Conservation (phyloP, 345 rosid species). For the Dipteronia sinensis region DNA sequence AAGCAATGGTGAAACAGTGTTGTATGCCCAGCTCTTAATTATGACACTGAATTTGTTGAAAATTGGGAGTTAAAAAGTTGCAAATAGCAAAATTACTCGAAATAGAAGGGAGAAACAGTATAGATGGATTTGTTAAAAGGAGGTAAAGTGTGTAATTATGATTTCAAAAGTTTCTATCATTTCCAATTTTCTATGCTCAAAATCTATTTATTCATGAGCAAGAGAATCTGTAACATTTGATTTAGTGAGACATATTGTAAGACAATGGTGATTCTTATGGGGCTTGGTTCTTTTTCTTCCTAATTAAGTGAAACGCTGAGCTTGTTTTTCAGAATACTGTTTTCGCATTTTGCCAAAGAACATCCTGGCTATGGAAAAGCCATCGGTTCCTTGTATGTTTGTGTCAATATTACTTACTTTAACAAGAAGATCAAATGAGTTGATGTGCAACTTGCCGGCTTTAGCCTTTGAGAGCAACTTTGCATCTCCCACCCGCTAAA, state of each 20-base stretch:
- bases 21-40: background rate
- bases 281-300: background rate
- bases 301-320: constrained; percentile 6
- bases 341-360: background rate
- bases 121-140: background rate
- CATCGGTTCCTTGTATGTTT: too few species aligned
- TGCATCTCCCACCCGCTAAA: background rate
- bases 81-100: background rate
- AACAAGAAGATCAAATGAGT: background rate
- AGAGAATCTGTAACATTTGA: background rate
- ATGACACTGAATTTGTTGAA: background rate
- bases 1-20: background rate
- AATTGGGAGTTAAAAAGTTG: background rate
- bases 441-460: background rate
- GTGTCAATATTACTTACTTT: background rate
- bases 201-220: background rate
- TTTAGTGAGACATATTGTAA: too few species aligned
- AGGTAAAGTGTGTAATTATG: background rate
- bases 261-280: background rate
- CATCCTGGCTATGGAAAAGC: background rate
- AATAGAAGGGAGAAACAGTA: background rate
- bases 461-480: too few species aligned
- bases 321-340: background rate
- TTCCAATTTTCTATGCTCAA: background rate
- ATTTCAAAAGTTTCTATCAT: background rate